These are phyloP conservation scores for Sorghum bicolor DNA, from an alignment of 176 grass and related monocot species.

Conservation along the genomic window Sorghum_bicolor_NCBIv3 NC_012874.2:62493501-62494000, in stretches of 20 bases:
- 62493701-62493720: background rate
- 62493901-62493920: background rate
- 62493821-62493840: background rate
- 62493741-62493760: background rate
- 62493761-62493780: background rate
- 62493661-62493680: no score
- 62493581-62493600: background rate
- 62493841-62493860: background rate
- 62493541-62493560: conserved; percentile 35
- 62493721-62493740: background rate
- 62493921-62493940: conserved; percentile 50
- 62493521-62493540: background rate
- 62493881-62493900: background rate
- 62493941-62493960: background rate
- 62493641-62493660: background rate
- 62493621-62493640: background rate
- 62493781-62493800: background rate
- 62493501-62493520: conserved; percentile 32
- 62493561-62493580: conserved; percentile 31
- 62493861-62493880: background rate
- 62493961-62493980: no score
- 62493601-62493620: background rate
- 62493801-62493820: no score
- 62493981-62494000: no score
- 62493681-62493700: no score